Evolutionary conservation across 2,329 filamentous ascomycete species (phyloP).

Genomic region (Endoconidiophora laricicola): DNA sequence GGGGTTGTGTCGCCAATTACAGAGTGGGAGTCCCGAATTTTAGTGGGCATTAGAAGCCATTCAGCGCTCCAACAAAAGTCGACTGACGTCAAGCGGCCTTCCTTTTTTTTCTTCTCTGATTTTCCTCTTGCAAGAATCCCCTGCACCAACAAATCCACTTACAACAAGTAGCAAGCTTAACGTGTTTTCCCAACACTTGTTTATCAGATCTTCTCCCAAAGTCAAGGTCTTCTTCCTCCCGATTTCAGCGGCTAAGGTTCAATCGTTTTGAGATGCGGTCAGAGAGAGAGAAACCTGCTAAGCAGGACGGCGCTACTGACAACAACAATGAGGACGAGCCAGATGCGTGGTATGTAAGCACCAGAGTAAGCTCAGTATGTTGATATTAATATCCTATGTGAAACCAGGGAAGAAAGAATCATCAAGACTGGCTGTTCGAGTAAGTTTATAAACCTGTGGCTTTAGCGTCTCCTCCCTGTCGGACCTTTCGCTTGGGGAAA

Average conservation of each 20-base stretch:
- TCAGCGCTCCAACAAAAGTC: too few species aligned
- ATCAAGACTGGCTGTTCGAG: slow-evolving; percentile 90
- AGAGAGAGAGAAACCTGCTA: slow-evolving; percentile 16
- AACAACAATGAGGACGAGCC: slow-evolving; percentile 65
- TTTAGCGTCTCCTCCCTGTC: background rate
- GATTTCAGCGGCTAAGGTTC: too few species aligned
- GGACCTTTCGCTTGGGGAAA: background rate
- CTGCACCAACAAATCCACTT: background rate
- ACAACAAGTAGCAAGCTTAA: background rate
- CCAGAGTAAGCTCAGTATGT: slow-evolving; percentile 12
- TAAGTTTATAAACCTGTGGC: slow-evolving; percentile 25
- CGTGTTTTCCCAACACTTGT: background rate
- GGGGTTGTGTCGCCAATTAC: background rate
- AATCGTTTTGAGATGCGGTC: background rate
- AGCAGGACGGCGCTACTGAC: slow-evolving; percentile 15
- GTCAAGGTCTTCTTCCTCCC: too few species aligned
- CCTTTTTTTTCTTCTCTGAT: background rate
- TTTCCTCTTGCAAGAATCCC: background rate
- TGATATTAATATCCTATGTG: background rate
- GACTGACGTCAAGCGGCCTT: too few species aligned
- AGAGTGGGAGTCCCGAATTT: too few species aligned
- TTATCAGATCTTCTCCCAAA: too few species aligned
- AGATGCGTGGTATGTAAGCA: slow-evolving; percentile 66
- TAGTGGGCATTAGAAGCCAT: too few species aligned
- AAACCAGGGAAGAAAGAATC: slow-evolving; percentile 79